phyloP scores from a whole-genome alignment of 768 basidiomycete species.

The Suillus brevipes region DNA sequence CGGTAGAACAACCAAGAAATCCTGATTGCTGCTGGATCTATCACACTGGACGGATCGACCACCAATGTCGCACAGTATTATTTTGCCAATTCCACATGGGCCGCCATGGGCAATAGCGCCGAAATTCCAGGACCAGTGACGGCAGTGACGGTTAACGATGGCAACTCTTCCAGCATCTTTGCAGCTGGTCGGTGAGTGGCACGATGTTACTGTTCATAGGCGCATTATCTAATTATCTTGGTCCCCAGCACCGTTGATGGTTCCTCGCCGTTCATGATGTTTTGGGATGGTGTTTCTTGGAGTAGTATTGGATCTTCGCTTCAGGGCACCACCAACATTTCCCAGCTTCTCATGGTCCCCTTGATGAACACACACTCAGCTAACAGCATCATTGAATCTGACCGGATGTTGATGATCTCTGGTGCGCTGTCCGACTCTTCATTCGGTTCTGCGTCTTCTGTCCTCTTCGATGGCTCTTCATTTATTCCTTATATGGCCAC shows the following conservation, averaged over 20 bases:
- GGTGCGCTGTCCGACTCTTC: slow-evolving; percentile 69
- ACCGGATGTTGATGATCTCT: slow-evolving; percentile 89
- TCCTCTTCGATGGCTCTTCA: slow-evolving; percentile 81
- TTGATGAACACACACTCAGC: slow-evolving; percentile 71
- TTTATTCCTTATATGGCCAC: slow-evolving; percentile 84
- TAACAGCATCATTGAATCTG: slow-evolving; percentile 72
- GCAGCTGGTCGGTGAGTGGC: slow-evolving; percentile 77
- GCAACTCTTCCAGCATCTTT: slow-evolving; percentile 82
- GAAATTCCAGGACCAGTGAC: slow-evolving; percentile 88
- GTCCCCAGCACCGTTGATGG: slow-evolving; percentile 53
- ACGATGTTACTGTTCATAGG: neutral
- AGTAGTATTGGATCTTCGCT: slow-evolving; percentile 59
- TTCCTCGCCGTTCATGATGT: slow-evolving; percentile 67
- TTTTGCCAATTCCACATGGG: slow-evolving; percentile 77
- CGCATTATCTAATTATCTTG: neutral
- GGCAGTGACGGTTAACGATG: slow-evolving; percentile 81
- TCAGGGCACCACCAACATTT: slow-evolving; percentile 59
- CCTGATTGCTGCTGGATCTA: slow-evolving; percentile 79
- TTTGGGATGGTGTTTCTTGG: slow-evolving; percentile 88
- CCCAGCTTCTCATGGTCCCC: slow-evolving; percentile 90
- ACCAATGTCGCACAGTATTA: slow-evolving; percentile 76
- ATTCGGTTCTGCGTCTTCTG: slow-evolving; percentile 80
- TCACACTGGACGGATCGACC: slow-evolving; percentile 59
- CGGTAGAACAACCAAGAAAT: slow-evolving; percentile 61
- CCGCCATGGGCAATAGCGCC: slow-evolving; percentile 54